Evolutionary conservation across 495 filamentous ascomycete genomes (phyloP).

Genomic region (Trichoderma parareesei): DNA sequence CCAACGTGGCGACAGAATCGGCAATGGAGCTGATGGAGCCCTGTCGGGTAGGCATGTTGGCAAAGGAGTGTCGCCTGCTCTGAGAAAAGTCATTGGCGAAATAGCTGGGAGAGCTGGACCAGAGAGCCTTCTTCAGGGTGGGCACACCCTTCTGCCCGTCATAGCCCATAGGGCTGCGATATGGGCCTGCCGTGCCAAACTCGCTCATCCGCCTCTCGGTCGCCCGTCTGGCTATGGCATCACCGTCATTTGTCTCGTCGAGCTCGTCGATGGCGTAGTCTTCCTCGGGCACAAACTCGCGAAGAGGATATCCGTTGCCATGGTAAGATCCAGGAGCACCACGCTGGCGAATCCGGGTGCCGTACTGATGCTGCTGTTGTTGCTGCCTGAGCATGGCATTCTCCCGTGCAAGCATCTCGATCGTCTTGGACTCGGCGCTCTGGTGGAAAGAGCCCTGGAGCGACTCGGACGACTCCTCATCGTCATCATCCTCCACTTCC

Average conservation of each 20-base stretch:
- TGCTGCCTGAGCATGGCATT: conserved; percentile 63
- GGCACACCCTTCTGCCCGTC: conserved; percentile 61
- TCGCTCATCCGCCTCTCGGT: conserved; percentile 50
- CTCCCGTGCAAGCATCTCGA: conserved; percentile 65
- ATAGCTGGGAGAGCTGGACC: conserved; percentile 83
- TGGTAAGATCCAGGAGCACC: conserved; percentile 46
- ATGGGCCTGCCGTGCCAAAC: conserved; percentile 46
- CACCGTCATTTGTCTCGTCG: conserved; percentile 54
- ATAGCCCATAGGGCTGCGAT: conserved; percentile 47
- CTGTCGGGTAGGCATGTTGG: conserved; percentile 61
- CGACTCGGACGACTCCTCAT: conserved; percentile 58
- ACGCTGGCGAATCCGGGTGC: conserved; percentile 51
- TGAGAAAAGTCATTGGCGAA: conserved; percentile 64
- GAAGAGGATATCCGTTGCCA: conserved; percentile 51
- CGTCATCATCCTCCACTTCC: conserved; percentile 77
- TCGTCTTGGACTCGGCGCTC: conserved; percentile 53
- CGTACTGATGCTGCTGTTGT: conserved; percentile 28
- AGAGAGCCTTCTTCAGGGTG: conserved; percentile 71
- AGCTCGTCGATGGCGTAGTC: conserved; percentile 64
- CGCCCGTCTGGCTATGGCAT: conserved; percentile 45
- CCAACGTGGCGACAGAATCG: conserved; percentile 42
- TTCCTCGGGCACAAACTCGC: conserved; percentile 59
- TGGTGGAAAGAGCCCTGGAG: conserved; percentile 45
- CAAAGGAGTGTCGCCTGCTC: conserved; percentile 94
- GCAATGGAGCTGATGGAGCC: conserved; percentile 57